Base-by-base conservation (phyloP, 345 rosid genomes). In the Hibiscus mutabilis region DNA sequence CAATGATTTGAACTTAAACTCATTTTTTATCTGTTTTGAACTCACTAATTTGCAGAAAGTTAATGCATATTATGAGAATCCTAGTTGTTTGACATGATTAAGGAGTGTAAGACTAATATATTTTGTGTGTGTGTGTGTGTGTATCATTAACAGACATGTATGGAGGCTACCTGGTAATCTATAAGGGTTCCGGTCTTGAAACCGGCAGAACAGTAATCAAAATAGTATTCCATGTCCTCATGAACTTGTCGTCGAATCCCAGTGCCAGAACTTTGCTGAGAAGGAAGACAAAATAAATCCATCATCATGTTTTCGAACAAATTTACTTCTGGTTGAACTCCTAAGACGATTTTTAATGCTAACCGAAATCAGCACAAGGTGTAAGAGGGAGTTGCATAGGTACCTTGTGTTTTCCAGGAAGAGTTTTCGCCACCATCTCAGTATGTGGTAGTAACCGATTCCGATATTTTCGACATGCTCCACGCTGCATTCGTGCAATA, bases 401-500 rank as follows among this genome's bases (percentile, higher is more conserved):
- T 66, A 46, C 98, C 88, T 82, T 59, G 82, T 78, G 10, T 86
- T 88, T 55, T 72, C 94, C 83, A 88, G 60, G 86, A 91, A 94
- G 75, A 83, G 85, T 70, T 81, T 86, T 74, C 95, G 84, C 98
- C 98, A 91, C 66, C 71, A 71, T 80, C 88, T 78, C 51, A 89
- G 75, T 24, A 96, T 94, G 72, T 82, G 88, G 77, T 83, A 89
- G 76, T 88, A 91, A 81, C 90, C 94, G 57, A 86, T 80, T 63
- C 97, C 98, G 40, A 94, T 85, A 68, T 91, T 91, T 74, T 94
- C 93, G 77, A 84, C 86, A 52, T 94, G 89, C 86, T 94, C 96
- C 76, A 94, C 87, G 61, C 97, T 89, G 90, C 77, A 57, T 9
- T 18, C 7, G 2, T 8, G 1, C 33, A 44, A n/a, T 31, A 49